These are phyloP conservation scores for Kwoniella mangroviensis DNA, from an alignment of 768 basidiomycete genomes.

Conservation along the genomic window DNA sequence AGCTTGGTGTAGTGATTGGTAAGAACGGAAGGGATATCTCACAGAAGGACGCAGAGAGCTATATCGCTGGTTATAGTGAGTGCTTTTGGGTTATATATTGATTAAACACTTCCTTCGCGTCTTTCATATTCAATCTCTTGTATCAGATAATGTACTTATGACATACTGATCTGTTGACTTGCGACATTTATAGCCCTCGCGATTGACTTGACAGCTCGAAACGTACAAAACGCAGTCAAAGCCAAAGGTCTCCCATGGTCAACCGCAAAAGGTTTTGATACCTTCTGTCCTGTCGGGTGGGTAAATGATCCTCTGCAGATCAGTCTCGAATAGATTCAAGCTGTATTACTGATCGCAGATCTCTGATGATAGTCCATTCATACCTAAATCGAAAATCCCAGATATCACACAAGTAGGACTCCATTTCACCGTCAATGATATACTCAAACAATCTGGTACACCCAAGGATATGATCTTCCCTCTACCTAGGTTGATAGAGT, in stretches of 20 bases:
- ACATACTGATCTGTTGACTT: too few relatives aligned
- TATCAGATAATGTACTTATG: too few relatives aligned
- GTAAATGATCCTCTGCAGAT: conserved; percentile 6
- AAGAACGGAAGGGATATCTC: conserved; percentile 82
- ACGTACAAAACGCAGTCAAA: conserved; percentile 91
- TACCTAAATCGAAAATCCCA: conserved; percentile 70
- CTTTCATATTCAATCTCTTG: too few relatives aligned
- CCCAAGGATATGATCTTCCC: conserved; percentile 90
- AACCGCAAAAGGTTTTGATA: conserved; percentile 96
- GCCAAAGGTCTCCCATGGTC: conserved; percentile 95
- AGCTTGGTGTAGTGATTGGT: conserved; percentile 95
- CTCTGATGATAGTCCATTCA: conserved; percentile 67
- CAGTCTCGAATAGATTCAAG: too few relatives aligned
- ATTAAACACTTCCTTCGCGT: background rate
- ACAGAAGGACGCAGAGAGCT: conserved; percentile 69
- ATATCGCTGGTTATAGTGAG: conserved; percentile 90
- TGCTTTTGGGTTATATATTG: background rate
- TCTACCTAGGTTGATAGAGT: conserved; percentile 84
- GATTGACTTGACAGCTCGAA: conserved; percentile 95
- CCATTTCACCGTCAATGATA: conserved; percentile 81
- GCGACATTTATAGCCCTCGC: conserved; percentile 69
- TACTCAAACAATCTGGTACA: conserved; percentile 78
- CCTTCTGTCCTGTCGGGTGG: conserved; percentile 89
- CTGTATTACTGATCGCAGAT: background rate
- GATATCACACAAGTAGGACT: conserved; percentile 79